Evolutionary conservation across 1,284 basidiomycete genomes (phyloP).

Genomic region (Cryptococcus hybrid): DNA sequence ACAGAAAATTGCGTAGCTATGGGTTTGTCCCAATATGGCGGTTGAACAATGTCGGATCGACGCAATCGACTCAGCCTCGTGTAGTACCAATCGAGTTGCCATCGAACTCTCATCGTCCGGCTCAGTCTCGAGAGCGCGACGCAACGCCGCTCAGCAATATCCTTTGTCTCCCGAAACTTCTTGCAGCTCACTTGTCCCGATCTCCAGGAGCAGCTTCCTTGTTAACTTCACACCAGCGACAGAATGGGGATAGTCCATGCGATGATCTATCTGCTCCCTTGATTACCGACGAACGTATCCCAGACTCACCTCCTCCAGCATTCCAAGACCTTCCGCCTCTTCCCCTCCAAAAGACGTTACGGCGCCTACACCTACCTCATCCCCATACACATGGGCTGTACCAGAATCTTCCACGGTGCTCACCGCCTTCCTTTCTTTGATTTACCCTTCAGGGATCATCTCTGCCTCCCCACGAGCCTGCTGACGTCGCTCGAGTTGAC

Average conservation of each 20-base stretch:
- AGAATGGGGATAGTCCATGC: not conserved
- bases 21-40: conserved; percentile 42
- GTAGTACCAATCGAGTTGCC: not conserved
- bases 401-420: conserved; percentile 33
- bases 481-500: conserved; percentile 25
- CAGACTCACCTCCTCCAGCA: not conserved
- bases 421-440: conserved; percentile 33
- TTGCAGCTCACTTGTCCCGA: conserved; percentile 16
- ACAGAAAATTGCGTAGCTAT: conserved; percentile 20
- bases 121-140: not conserved
- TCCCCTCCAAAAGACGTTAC: conserved; percentile 13
- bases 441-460: conserved; percentile 33
- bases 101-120: not conserved
- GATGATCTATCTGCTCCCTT: not conserved
- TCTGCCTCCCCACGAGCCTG: conserved; percentile 3
- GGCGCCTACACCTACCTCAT: conserved; percentile 35
- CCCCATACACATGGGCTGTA: conserved; percentile 37
- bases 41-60: conserved; percentile 7
- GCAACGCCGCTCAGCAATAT: conserved; percentile 13
- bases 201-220: not conserved
- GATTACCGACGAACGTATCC: not conserved
- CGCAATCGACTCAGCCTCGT: not conserved
- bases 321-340: conserved; percentile 3
- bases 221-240: not conserved
- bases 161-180: conserved; percentile 27